Conservation (phyloP, 805 yeast species). For the Metschnikowia kofuensis region DNA sequence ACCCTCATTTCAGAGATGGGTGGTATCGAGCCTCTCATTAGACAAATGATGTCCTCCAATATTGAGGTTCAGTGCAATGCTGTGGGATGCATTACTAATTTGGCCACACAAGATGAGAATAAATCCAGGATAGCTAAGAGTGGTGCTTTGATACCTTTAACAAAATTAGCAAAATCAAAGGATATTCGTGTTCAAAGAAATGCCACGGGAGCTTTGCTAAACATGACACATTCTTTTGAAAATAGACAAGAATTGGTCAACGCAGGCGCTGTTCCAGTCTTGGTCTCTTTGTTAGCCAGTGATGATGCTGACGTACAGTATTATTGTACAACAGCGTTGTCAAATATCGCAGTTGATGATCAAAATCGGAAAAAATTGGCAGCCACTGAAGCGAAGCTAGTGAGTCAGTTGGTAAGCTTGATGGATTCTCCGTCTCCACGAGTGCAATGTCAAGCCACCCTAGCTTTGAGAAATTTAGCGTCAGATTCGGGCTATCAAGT, state of each 20-base stretch:
- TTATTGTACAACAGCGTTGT: constrained; percentile 95
- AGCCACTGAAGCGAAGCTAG: constrained; percentile 89
- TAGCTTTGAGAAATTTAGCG: constrained; percentile 93
- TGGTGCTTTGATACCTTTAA: constrained; percentile 92
- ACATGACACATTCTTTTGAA: constrained; percentile 97
- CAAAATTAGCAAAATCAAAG: constrained; percentile 89
- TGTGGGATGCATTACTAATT: constrained; percentile 96
- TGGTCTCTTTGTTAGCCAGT: constrained; percentile 80
- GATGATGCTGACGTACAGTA: constrained; percentile 96
- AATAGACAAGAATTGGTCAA: constrained; percentile 94
- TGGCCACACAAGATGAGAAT: constrained; percentile 97
- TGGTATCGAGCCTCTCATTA: constrained; percentile 90
- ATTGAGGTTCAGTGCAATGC: constrained; percentile 99
- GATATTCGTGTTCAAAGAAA: constrained; percentile 97
- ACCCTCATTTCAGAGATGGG: constrained; percentile 96
- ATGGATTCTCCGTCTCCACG: constrained; percentile 94
- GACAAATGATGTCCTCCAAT: constrained; percentile 96
- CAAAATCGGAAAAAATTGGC: constrained; percentile 83
- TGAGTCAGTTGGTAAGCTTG: constrained; percentile 77
- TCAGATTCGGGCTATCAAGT: constrained; percentile 94
- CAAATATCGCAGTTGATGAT: constrained; percentile 97
- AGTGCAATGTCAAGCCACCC: constrained; percentile 97
- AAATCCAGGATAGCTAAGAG: constrained; percentile 93
- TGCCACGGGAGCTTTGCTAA: constrained; percentile 95
- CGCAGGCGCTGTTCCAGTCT: constrained; percentile 97